These are phyloP conservation scores for Moricandia arvensis DNA, from an alignment of 345 rosid species.

Conservation along the genomic window DNA sequence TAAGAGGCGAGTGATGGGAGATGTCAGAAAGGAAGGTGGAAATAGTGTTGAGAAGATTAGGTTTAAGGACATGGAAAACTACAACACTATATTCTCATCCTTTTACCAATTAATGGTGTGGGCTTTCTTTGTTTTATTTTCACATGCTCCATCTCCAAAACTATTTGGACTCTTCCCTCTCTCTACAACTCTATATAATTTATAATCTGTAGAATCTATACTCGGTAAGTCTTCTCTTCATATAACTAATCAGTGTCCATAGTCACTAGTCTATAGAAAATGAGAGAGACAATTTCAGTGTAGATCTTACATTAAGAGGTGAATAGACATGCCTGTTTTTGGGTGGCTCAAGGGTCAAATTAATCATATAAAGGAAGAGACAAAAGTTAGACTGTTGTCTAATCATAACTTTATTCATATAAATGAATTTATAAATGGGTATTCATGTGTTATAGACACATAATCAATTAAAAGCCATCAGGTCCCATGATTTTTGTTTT, in stretches of 20 bases:
- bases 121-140: slow-evolving; percentile 32
- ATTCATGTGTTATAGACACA: slow-evolving; percentile 24
- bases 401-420: slow-evolving; percentile 26
- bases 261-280: slow-evolving; percentile 22
- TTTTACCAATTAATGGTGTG: slow-evolving; percentile 32
- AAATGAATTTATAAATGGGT: slow-evolving; percentile 25
- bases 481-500: slow-evolving; percentile 37
- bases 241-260: slow-evolving; percentile 22
- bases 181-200: neutral
- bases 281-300: neutral
- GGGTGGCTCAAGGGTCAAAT: slow-evolving; percentile 35
- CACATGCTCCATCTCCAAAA: slow-evolving; percentile 36
- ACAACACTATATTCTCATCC: slow-evolving; percentile 30
- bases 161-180: slow-evolving; percentile 28
- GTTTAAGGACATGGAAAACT: slow-evolving; percentile 36
- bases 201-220: neutral
- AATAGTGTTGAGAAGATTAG: slow-evolving; percentile 17
- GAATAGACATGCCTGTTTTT: slow-evolving; percentile 32
- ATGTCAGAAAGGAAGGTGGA: slow-evolving; percentile 37
- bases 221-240: slow-evolving; percentile 9
- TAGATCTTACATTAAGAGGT: slow-evolving; percentile 24
- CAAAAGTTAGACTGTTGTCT: slow-evolving; percentile 30
- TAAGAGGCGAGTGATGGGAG: slow-evolving; percentile 31
- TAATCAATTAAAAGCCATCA: slow-evolving; percentile 23
- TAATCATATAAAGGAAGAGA: slow-evolving; percentile 29